phyloP scores from a whole-genome alignment of 352 stramenopile genomes.

The Elongisporangium anandrum region DNA sequence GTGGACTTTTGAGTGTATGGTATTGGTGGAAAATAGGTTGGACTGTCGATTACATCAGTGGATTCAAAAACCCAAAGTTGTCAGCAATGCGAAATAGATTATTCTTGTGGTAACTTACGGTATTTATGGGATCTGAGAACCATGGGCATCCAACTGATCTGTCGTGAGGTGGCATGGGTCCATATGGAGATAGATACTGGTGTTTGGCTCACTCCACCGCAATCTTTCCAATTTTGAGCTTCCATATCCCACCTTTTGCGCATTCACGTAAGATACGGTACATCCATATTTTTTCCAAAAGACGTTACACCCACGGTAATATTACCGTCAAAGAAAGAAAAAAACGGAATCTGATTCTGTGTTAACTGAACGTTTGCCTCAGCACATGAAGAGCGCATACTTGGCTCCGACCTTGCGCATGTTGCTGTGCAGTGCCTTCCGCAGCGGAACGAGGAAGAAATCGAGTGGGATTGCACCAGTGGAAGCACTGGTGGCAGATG shows the following conservation, averaged over 20 bases:
- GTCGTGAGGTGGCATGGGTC: too few relatives aligned
- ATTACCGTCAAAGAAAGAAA: not conserved
- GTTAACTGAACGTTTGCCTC: slow-evolving; percentile 7
- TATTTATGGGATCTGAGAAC: not conserved
- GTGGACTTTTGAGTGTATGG: too few relatives aligned
- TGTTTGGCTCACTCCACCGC: too few relatives aligned
- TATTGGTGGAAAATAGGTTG: not conserved
- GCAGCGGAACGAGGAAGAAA: slow-evolving; percentile 73
- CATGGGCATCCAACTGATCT: too few relatives aligned
- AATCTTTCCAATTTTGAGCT: too few relatives aligned
- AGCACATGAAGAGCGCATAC: slow-evolving; percentile 76
- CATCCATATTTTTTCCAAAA: too few relatives aligned
- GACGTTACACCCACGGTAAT: too few relatives aligned
- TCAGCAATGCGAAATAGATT: too few relatives aligned
- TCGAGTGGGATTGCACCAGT: slow-evolving; percentile 47
- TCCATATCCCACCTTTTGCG: too few relatives aligned
- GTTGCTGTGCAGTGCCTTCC: slow-evolving; percentile 73
- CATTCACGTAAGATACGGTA: too few relatives aligned
- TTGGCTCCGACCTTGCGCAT: slow-evolving; percentile 68
- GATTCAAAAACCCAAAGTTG: not conserved
- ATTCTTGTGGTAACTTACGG: too few relatives aligned
- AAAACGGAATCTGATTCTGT: not conserved
- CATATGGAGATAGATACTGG: too few relatives aligned
- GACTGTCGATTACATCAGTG: not conserved
- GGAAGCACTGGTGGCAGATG: slow-evolving; percentile 13